Conservation (phyloP, 306 rosid genomes). For the Lupinus albus region DNA sequence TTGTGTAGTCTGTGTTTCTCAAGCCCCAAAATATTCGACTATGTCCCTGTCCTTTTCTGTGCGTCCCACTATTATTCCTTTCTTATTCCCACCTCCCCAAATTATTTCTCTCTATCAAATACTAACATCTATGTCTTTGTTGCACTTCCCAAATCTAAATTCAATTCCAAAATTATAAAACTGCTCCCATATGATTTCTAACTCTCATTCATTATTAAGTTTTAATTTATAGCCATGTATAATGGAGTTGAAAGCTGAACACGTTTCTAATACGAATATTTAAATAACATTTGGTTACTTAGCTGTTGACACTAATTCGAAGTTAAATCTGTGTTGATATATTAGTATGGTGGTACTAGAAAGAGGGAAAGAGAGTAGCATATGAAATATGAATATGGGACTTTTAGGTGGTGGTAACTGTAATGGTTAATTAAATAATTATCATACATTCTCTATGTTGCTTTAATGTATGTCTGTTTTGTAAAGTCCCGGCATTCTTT, state of each 20-base stretch:
- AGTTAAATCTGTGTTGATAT: too few relatives aligned
- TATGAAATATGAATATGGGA: too few relatives aligned
- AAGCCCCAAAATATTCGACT: slow-evolving; percentile 51
- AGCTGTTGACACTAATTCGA: too few relatives aligned
- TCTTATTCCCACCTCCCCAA: slow-evolving; percentile 38
- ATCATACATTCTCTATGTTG: neutral
- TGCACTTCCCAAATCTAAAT: neutral
- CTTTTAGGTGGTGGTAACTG: neutral
- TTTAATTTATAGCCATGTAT: too few relatives aligned
- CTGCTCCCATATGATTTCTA: too few relatives aligned
- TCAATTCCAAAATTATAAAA: too few relatives aligned
- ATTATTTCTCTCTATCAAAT: slow-evolving; percentile 25
- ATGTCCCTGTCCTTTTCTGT: slow-evolving; percentile 40
- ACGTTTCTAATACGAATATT: neutral
- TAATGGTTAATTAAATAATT: too few relatives aligned
- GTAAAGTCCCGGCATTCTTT: slow-evolving; percentile 52
- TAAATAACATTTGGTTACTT: too few relatives aligned
- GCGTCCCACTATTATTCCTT: slow-evolving; percentile 33
- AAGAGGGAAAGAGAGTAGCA: too few relatives aligned
- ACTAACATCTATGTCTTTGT: too few relatives aligned
- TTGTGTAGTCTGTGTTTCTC: slow-evolving; percentile 16
- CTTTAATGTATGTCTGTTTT: neutral
- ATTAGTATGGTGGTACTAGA: too few relatives aligned
- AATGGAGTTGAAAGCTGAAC: neutral
- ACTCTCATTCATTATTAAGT: too few relatives aligned